phyloP scores from a whole-genome alignment of 768 basidiomycete species.

The Kwoniella dejecticola region DNA sequence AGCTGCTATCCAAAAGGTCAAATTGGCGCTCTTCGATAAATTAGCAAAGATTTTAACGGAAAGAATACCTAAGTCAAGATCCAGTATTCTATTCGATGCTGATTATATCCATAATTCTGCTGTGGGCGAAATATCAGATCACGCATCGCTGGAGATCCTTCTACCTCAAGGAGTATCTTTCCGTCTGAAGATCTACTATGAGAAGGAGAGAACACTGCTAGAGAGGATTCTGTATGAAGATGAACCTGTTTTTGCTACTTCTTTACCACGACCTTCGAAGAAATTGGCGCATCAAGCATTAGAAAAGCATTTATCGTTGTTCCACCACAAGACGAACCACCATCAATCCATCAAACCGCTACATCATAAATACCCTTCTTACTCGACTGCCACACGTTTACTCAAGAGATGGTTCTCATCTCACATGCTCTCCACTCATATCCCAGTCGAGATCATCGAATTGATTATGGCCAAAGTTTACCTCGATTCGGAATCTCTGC shows the following conservation, averaged over 20 bases:
- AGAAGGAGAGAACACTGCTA: constrained; percentile 77
- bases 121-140: constrained; percentile 64
- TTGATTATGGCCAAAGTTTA: constrained; percentile 80
- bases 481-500: constrained; percentile 61
- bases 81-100: constrained; percentile 63
- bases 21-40: constrained; percentile 85
- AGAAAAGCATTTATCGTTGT: constrained; percentile 65
- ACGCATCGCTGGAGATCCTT: constrained; percentile 72
- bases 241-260: constrained; percentile 29
- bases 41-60: constrained; percentile 69
- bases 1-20: constrained; percentile 86
- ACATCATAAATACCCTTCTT: constrained; percentile 76
- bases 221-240: constrained; percentile 64
- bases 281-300: constrained; percentile 40
- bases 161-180: constrained; percentile 86
- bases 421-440: constrained; percentile 74
- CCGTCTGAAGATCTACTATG: constrained; percentile 77
- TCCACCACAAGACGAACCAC: constrained; percentile 77
- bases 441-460: constrained; percentile 79
- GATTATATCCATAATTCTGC: constrained; percentile 58
- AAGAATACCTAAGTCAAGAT: constrained; percentile 61
- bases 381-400: constrained; percentile 79
- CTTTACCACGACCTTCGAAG: constrained; percentile 40
- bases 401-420: constrained; percentile 90
- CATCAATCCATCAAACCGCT: constrained; percentile 79